phyloP scores from a whole-genome alignment of 139 green algal species.

The Helicosporidium sp. region DNA sequence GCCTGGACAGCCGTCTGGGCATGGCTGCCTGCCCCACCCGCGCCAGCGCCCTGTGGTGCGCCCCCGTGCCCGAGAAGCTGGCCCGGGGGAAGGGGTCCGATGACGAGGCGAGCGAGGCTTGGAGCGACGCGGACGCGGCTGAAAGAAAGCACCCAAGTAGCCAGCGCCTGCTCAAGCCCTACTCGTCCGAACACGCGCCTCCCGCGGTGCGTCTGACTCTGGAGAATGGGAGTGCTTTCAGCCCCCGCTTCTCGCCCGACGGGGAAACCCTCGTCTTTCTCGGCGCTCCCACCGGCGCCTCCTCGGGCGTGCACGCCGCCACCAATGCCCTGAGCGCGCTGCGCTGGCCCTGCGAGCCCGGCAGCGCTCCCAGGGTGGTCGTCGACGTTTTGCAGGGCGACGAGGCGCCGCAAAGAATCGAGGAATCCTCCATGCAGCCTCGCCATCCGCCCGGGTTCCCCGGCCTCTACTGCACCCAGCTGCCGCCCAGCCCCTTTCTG shows the following conservation, averaged over 20 bases:
- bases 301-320: constrained; percentile 44
- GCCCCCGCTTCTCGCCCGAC: constrained; percentile 42
- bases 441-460: constrained; percentile 34
- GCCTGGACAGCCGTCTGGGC: constrained; percentile 34
- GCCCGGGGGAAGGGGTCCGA: too few species aligned
- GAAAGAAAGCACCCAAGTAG: too few species aligned
- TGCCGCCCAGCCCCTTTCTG: constrained; percentile 19
- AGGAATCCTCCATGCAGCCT: too few species aligned
- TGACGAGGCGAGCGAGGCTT: too few species aligned
- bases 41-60: constrained; percentile 27
- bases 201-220: constrained; percentile 5
- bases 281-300: constrained; percentile 35
- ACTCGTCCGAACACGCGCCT: too few species aligned
- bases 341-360: constrained; percentile 17
- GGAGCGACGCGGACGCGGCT: too few species aligned
- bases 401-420: too few species aligned
- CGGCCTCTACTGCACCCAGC: constrained; percentile 25
- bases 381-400: too few species aligned
- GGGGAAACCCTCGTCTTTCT: constrained; percentile 51
- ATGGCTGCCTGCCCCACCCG: constrained; percentile 82
- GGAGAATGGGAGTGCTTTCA: constrained; percentile 22
- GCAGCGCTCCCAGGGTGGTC: neutral
- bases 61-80: constrained; percentile 4
- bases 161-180: too few species aligned
- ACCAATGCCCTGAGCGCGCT: constrained; percentile 43